Percentiles rank a stretch among this genome's conserved stretches.
These are phyloP conservation scores for Phaeophleospora eucalypticola DNA, from an alignment of 2,329 filamentous ascomycete species.

Conservation along the genomic window DNA sequence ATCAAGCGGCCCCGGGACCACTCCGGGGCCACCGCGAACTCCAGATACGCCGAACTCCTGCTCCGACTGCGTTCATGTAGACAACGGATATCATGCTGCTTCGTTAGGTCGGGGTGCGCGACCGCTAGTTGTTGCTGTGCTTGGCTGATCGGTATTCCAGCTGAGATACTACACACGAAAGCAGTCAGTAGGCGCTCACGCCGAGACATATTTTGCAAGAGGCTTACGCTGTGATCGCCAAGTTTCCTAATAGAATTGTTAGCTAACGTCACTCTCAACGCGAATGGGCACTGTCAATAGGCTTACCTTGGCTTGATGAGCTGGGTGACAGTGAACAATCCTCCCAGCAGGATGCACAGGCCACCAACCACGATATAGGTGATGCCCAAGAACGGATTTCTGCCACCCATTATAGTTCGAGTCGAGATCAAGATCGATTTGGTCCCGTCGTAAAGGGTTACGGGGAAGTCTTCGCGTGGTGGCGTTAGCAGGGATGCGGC, in stretches of 20 bases:
- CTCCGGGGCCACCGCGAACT: conserved; percentile 10
- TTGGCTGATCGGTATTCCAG: conserved; percentile 75
- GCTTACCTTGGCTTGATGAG: conserved; percentile 81
- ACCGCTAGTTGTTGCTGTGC: conserved; percentile 51
- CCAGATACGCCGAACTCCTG: conserved; percentile 19
- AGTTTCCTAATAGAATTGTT: conserved; percentile 65
- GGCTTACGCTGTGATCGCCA: conserved; percentile 71
- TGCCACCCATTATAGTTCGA: conserved; percentile 86
- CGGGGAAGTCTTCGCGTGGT: conserved; percentile 66
- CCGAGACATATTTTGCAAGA: conserved; percentile 61
- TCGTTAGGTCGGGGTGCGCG: conserved; percentile 34
- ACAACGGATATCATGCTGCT: conserved; percentile 28
- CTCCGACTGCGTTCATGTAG: conserved; percentile 10
- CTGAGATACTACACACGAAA: conserved; percentile 61
- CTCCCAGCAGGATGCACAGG: conserved; percentile 83
- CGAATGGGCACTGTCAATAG: background rate
- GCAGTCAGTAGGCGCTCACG: background rate
- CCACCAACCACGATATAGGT: conserved; percentile 93
- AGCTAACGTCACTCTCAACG: conserved; percentile 7
- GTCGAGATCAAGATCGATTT: conserved; percentile 90
- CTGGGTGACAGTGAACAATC: conserved; percentile 84
- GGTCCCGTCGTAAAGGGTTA: conserved; percentile 72
- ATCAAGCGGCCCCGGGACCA: background rate
- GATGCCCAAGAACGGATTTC: conserved; percentile 93
- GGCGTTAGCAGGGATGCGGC: conserved; percentile 15